Conservation (phyloP, 148 eudicot species). For the Arbutus unedo region DNA sequence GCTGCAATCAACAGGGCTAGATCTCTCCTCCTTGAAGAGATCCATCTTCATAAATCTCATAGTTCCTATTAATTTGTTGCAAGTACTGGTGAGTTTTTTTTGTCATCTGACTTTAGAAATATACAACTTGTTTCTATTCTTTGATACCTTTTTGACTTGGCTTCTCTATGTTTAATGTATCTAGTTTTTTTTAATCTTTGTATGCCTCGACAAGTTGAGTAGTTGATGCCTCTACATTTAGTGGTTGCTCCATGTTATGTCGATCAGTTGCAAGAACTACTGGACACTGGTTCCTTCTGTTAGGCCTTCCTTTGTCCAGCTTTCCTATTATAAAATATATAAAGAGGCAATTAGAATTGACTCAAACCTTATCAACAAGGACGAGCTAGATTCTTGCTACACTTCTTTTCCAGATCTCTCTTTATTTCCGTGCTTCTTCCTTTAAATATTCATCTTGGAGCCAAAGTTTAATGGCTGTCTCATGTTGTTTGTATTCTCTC, state of each 20-base stretch:
- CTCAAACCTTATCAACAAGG: neutral
- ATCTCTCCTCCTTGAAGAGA: constrained; percentile 52
- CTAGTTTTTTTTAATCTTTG: neutral
- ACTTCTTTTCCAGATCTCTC: neutral
- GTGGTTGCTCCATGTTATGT: neutral
- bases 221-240: constrained; percentile 9
- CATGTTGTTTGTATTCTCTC: neutral
- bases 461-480: neutral
- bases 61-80: neutral
- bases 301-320: neutral
- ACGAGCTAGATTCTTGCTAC: neutral
- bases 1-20: constrained; percentile 77
- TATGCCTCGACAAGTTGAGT: neutral
- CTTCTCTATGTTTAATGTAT: neutral
- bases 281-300: neutral
- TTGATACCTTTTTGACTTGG: neutral
- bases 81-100: constrained; percentile 10
- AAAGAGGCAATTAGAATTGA: neutral
- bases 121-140: neutral
- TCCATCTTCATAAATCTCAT: constrained; percentile 34
- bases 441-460: neutral
- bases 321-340: neutral
- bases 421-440: neutral
- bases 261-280: neutral
- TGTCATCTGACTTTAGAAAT: neutral